phyloP scores from a whole-genome alignment of 2,329 filamentous ascomycete species.

The Alternaria gaisen region DNA sequence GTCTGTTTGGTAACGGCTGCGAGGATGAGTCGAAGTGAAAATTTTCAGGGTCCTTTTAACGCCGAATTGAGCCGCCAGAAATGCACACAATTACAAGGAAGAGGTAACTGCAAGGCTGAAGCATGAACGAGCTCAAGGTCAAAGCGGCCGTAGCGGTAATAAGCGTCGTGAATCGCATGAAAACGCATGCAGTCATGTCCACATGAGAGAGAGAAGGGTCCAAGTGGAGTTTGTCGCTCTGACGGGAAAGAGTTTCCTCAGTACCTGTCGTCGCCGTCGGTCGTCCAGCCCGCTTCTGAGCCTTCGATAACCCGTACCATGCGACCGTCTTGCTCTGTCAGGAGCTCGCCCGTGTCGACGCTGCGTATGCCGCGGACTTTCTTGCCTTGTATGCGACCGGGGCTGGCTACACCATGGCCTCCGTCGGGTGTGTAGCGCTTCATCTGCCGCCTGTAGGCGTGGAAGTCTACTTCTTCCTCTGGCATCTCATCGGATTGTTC shows the following conservation, averaged over 20 bases:
- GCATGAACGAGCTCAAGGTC: background rate
- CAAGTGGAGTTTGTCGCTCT: constrained; percentile 6
- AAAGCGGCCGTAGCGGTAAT: constrained; percentile 8
- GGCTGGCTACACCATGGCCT: constrained; percentile 43
- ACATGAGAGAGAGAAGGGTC: constrained; percentile 9
- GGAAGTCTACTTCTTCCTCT: constrained; percentile 74
- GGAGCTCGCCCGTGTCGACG: constrained; percentile 53
- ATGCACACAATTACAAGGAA: constrained; percentile 5
- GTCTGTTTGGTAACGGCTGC: constrained; percentile 10
- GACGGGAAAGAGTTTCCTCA: constrained; percentile 27
- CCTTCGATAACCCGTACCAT: constrained; percentile 57
- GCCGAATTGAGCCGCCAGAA: background rate
- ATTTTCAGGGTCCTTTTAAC: constrained; percentile 16
- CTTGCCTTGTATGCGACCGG: constrained; percentile 47
- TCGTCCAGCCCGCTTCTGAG: constrained; percentile 64
- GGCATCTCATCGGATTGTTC: constrained; percentile 77
- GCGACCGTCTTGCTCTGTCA: constrained; percentile 54
- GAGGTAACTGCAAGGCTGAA: background rate
- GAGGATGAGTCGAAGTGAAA: constrained; percentile 26
- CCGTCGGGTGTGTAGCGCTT: constrained; percentile 66
- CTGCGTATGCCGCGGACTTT: constrained; percentile 56
- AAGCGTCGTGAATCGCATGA: constrained; percentile 8
- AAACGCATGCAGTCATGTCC: constrained; percentile 13
- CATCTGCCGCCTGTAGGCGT: constrained; percentile 75
- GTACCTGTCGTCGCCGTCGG: constrained; percentile 54